Evolutionary conservation across 257 asterid species (phyloP).

Genomic region (Forsythia viridissima): DNA sequence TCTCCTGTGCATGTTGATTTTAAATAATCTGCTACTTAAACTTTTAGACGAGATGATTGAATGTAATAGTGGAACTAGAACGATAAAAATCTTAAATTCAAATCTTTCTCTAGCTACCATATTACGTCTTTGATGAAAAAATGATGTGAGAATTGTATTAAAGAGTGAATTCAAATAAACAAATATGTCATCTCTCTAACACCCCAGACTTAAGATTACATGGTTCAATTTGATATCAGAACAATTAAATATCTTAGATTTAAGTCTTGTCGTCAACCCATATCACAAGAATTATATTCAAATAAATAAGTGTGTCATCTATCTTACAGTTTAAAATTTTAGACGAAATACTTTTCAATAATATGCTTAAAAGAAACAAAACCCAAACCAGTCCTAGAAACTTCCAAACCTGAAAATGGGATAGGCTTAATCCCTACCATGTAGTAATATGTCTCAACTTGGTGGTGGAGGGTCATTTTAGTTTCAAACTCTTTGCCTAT

Average conservation of each 20-base stretch:
- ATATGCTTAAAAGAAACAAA: not conserved
- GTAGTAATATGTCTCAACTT: slow-evolving; percentile 35
- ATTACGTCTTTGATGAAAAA: too few relatives aligned
- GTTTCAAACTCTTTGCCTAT: slow-evolving; percentile 43
- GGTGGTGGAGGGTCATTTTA: slow-evolving; percentile 45
- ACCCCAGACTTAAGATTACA: not conserved
- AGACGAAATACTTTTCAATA: not conserved
- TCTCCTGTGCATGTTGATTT: not conserved
- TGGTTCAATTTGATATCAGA: not conserved
- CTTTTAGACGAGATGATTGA: not conserved
- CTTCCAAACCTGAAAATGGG: slow-evolving; percentile 44
- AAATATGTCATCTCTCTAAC: not conserved
- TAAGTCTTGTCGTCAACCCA: not conserved
- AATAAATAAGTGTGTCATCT: not conserved
- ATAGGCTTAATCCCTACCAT: slow-evolving; percentile 48
- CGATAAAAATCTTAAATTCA: too few relatives aligned
- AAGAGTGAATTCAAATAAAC: not conserved
- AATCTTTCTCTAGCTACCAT: too few relatives aligned
- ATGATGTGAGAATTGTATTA: not conserved
- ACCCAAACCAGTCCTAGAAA: slow-evolving; percentile 33
- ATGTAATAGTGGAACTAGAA: not conserved
- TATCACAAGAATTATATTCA: not conserved
- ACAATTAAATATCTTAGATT: too few relatives aligned
- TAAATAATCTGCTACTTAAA: not conserved
- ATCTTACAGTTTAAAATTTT: not conserved